These are phyloP conservation scores for Aspergillus tanneri DNA, from an alignment of 2,329 filamentous ascomycete genomes.

Conservation along the genomic window DNA sequence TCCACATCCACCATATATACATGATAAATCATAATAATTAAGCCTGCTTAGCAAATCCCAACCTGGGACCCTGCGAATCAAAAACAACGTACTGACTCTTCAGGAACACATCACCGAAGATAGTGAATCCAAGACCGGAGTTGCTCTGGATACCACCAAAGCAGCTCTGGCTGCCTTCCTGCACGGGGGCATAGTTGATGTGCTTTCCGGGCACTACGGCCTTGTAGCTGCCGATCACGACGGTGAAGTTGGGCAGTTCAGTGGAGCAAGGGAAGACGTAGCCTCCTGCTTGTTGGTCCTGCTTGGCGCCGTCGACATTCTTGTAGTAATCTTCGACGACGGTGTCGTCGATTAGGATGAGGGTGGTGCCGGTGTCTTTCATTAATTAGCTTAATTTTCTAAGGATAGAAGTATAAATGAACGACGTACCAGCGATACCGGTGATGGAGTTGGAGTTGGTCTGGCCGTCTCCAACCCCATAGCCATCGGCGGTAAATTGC, in stretches of 20 bases:
- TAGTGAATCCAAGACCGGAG: constrained; percentile 59
- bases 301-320: constrained; percentile 53
- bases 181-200: constrained; percentile 55
- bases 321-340: constrained; percentile 62
- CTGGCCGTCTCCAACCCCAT: constrained; percentile 51
- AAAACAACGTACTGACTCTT: constrained; percentile 76
- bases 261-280: constrained; percentile 56
- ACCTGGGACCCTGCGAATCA: constrained; percentile 52
- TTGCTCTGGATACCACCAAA: constrained; percentile 73
- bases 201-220: constrained; percentile 54
- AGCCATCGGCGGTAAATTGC: constrained; percentile 59
- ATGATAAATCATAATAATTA: constrained; percentile 12
- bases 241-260: constrained; percentile 53
- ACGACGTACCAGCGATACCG: constrained; percentile 54
- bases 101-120: constrained; percentile 76
- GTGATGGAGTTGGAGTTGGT: constrained; percentile 45
- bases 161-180: constrained; percentile 51
- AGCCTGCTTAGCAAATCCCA: constrained; percentile 51
- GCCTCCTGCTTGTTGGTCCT: constrained; percentile 52
- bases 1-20: background rate
- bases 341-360: constrained; percentile 57
- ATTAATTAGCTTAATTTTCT: too few relatives aligned
- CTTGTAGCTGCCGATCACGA: constrained; percentile 51
- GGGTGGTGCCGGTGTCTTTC: constrained; percentile 66
- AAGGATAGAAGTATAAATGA: too few relatives aligned